phyloP scores from a whole-genome alignment of 768 basidiomycete genomes.

The Lentinula edodes region DNA sequence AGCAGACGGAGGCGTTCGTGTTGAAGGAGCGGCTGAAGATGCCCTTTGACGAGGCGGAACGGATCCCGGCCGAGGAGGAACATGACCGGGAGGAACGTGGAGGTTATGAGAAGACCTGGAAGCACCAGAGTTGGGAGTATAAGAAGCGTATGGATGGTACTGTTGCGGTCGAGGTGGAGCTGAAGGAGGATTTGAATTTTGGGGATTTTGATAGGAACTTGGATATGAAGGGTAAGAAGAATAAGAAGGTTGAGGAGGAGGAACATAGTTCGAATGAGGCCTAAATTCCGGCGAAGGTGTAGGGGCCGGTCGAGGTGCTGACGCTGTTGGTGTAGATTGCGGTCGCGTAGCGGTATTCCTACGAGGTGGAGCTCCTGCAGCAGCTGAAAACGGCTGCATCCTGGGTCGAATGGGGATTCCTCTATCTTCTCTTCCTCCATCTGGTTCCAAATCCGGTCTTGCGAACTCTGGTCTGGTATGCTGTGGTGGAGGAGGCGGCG shows the following conservation, averaged over 20 bases:
- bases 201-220: slow-evolving; percentile 6
- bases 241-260: slow-evolving; percentile 10
- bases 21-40: slow-evolving; percentile 29
- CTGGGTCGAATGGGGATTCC: not conserved
- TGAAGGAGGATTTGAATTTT: slow-evolving; percentile 17
- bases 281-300: slow-evolving; percentile 16
- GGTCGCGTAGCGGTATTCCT: slow-evolving; percentile 15
- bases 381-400: not conserved
- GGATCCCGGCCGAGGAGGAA: slow-evolving; percentile 14
- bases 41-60: slow-evolving; percentile 36
- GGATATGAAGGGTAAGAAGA: slow-evolving; percentile 13
- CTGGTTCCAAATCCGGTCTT: slow-evolving; percentile 60
- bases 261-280: not conserved
- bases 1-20: slow-evolving; percentile 12
- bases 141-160: not conserved
- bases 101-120: not conserved
- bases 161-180: slow-evolving; percentile 13
- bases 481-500: slow-evolving; percentile 27
- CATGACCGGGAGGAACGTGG: slow-evolving; percentile 16
- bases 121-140: not conserved
- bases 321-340: slow-evolving; percentile 10
- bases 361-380: slow-evolving; percentile 14
- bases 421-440: slow-evolving; percentile 17
- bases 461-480: slow-evolving; percentile 37
- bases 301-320: slow-evolving; percentile 13